Evolutionary conservation across 192 early-diverging fungal genomes (phyloP).

Genomic region (Powellomyces hirtus): DNA sequence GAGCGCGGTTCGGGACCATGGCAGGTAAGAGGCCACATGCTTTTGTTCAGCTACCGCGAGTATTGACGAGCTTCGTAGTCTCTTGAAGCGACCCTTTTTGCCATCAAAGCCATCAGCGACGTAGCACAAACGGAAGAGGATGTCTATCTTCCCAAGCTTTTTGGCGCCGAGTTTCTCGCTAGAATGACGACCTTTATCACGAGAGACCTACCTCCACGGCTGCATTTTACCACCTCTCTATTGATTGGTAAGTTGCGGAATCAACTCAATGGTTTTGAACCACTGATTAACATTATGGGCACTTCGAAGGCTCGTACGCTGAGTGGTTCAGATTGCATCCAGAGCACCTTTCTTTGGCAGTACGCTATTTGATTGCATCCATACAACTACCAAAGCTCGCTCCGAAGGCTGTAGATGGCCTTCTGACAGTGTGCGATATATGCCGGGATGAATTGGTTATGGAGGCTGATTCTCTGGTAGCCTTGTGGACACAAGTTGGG

Average conservation of each 20-base stretch:
- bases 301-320: conserved; percentile 24
- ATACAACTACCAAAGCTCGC: conserved; percentile 8
- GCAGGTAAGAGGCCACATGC: conserved; percentile 12
- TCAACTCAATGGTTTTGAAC: background rate
- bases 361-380: conserved; percentile 28
- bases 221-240: background rate
- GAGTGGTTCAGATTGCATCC: conserved; percentile 33
- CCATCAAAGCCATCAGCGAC: conserved; percentile 36
- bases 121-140: conserved; percentile 8
- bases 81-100: conserved; percentile 33
- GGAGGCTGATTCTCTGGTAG: conserved; percentile 14
- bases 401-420: conserved; percentile 13
- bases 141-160: conserved; percentile 17
- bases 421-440: conserved; percentile 19
- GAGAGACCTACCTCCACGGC: background rate
- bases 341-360: conserved; percentile 11
- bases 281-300: background rate
- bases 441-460: conserved; percentile 30
- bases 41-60: background rate
- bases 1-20: background rate
- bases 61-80: conserved; percentile 18
- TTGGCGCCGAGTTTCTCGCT: conserved; percentile 29
- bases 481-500: conserved; percentile 6
- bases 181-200: background rate
- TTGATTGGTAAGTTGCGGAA: conserved; percentile 1